Percentiles rank a stretch among this genome's conserved stretches.
phyloP scores from a whole-genome alignment of 208 protist species.

The Tritrichomonas foetus region DNA sequence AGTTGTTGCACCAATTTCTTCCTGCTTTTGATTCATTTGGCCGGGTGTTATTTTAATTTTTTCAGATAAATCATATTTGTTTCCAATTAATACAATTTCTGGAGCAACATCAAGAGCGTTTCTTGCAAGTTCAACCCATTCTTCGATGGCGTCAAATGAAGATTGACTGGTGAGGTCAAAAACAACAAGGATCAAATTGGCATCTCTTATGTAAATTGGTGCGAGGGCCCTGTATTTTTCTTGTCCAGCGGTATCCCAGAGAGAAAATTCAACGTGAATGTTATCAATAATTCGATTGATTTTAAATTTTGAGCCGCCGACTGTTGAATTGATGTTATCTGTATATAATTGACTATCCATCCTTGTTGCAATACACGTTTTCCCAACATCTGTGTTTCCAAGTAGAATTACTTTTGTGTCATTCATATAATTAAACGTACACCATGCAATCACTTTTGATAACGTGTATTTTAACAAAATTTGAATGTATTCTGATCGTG shows the following conservation, averaged over 20 bases:
- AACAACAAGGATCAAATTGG: not conserved
- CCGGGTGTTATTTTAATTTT: not conserved
- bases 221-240: not conserved
- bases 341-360: not conserved
- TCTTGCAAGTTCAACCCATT: not conserved
- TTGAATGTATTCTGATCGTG: too few relatives aligned
- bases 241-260: constrained; percentile 25
- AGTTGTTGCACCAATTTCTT: too few relatives aligned
- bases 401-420: not conserved
- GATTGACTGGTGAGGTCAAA: not conserved
- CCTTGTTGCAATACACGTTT: not conserved
- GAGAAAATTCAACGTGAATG: too few relatives aligned
- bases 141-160: not conserved
- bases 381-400: not conserved
- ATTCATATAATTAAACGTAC: too few relatives aligned
- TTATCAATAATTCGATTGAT: too few relatives aligned
- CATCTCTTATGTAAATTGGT: not conserved
- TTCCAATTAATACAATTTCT: not conserved
- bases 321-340: not conserved
- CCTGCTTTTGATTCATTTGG: too few relatives aligned
- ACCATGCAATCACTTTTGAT: too few relatives aligned
- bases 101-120: not conserved
- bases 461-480: too few relatives aligned
- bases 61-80: not conserved
- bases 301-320: not conserved